Base-by-base conservation (phyloP, 768 basidiomycete genomes). In the Naganishia vaughanmartiniae region DNA sequence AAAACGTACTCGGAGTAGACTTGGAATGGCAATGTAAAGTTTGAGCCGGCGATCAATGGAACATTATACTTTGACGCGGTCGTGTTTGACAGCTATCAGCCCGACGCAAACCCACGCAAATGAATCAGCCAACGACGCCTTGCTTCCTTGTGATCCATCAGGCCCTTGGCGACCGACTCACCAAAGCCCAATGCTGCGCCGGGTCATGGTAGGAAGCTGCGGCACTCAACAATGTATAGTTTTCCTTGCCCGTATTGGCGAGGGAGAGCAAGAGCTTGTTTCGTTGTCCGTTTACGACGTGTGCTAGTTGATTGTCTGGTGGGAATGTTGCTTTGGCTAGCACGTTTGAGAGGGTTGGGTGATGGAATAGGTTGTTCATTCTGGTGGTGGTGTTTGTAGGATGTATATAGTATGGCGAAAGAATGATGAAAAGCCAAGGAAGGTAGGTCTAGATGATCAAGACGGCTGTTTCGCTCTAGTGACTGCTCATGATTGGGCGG, bases 191-290 rank as follows among this genome's bases (percentile, higher is more conserved):
- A 70, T 78, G 66, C 48, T 73, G 74, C 30, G 69, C 72, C 7
- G 73, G 66, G 60, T 81, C 76, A 66, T 81, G 80, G 70, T 77
- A 81, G 66, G 75, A 76, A 24, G 77, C 78, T 15, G 70, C 71
- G 26, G 77, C 80, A 42, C 77, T 77, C 26, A 79, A 72, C 30
- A 81, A 72, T 46, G 80, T 81, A 71, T 76, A 79, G 70, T 79
- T 81, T 58, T 75, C 78, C 36, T 65, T 72, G 2, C 77, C 77
- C 46, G 56, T 54, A 66, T 81, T 81, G 51, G 67, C 69, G 24
- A 81, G 60, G 57, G 77, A 76, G 5, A 81, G 58, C 17, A 73
- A 19, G 21, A 81, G 65, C 53, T 69, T 58, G 73, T 78, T 81
- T 42, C 74, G 70, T 57, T 81, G 74, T 19, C 80, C 80, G 46